Evolutionary conservation across 2,329 filamentous ascomycete genomes (phyloP).

Genomic region (Rhynchosporium secalis): DNA sequence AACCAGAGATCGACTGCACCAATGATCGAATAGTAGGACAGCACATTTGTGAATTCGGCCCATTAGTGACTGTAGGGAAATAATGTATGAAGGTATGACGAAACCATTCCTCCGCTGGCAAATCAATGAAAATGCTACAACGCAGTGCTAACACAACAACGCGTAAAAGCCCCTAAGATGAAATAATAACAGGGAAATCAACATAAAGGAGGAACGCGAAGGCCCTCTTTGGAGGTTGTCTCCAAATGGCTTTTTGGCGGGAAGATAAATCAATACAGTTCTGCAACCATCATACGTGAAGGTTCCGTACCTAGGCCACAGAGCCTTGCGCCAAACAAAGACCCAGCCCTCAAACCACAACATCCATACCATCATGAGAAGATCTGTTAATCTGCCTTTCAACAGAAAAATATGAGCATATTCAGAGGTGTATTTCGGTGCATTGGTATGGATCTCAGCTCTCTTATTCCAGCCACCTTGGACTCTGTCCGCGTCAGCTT

Average conservation of each 20-base stretch:
- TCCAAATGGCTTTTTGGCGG: conserved; percentile 9
- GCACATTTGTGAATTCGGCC: not conserved
- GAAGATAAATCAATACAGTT: conserved; percentile 7
- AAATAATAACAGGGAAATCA: not conserved
- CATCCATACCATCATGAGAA: not conserved
- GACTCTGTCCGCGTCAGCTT: too few species aligned
- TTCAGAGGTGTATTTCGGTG: not conserved
- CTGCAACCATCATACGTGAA: conserved; percentile 2
- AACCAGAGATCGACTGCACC: not conserved
- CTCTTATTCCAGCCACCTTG: not conserved
- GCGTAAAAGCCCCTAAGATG: not conserved
- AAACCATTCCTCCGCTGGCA: not conserved
- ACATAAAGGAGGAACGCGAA: not conserved
- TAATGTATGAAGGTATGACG: conserved; percentile 9
- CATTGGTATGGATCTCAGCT: not conserved
- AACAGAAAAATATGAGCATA: not conserved
- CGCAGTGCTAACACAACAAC: not conserved
- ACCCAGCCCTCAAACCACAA: conserved; percentile 9
- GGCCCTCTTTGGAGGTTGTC: conserved; percentile 6
- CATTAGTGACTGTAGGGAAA: not conserved
- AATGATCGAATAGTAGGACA: not conserved
- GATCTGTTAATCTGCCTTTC: not conserved
- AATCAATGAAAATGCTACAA: not conserved
- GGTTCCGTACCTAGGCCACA: conserved; percentile 2
- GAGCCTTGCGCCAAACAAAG: conserved; percentile 7